Evolutionary conservation across 2,329 filamentous ascomycete species (phyloP).

Genomic region (Pseudopithomyces chartarum): DNA sequence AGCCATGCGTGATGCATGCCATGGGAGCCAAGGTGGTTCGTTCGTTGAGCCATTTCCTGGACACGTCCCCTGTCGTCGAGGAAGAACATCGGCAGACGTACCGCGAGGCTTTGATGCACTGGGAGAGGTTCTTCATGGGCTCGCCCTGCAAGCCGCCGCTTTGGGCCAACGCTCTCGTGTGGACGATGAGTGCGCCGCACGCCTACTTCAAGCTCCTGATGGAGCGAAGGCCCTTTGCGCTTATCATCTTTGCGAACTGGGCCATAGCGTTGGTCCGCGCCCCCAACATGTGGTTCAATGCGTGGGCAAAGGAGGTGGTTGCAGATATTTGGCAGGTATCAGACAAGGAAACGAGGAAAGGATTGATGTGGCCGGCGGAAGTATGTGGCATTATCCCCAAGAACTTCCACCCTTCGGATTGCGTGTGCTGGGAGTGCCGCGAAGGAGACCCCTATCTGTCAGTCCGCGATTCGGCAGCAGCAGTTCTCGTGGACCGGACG

Average conservation of each 20-base stretch:
- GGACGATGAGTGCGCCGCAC: conserved; percentile 19
- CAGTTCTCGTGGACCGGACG: conserved; percentile 13
- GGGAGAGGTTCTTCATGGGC: conserved; percentile 20
- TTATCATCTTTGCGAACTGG: conserved; percentile 28
- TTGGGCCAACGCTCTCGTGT: conserved; percentile 23
- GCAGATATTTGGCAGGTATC: conserved; percentile 17
- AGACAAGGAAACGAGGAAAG: conserved; percentile 14
- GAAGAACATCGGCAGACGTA: conserved; percentile 16
- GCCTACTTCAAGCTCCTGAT: conserved; percentile 21
- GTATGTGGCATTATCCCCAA: conserved; percentile 16
- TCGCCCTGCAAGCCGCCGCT: conserved; percentile 16
- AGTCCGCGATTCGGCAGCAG: conserved; percentile 11
- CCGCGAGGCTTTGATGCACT: conserved; percentile 17
- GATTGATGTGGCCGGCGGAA: conserved; percentile 16
- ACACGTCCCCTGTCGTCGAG: conserved; percentile 11
- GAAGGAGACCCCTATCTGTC: conserved; percentile 8
- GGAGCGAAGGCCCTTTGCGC: conserved; percentile 16
- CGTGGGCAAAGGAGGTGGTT: conserved; percentile 23
- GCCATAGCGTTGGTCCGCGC: conserved; percentile 22
- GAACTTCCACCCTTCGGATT: conserved; percentile 8
- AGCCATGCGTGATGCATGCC: conserved; percentile 12
- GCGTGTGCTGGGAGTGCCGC: conserved; percentile 17
- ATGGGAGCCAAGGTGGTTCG: conserved; percentile 16
- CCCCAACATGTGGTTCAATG: conserved; percentile 25
- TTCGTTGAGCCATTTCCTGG: conserved; percentile 20